Evolutionary conservation across 495 filamentous ascomycete species (phyloP), one percentile per base, ranked within the genome.

Genomic region (Aspergillus ellipticus): DNA sequence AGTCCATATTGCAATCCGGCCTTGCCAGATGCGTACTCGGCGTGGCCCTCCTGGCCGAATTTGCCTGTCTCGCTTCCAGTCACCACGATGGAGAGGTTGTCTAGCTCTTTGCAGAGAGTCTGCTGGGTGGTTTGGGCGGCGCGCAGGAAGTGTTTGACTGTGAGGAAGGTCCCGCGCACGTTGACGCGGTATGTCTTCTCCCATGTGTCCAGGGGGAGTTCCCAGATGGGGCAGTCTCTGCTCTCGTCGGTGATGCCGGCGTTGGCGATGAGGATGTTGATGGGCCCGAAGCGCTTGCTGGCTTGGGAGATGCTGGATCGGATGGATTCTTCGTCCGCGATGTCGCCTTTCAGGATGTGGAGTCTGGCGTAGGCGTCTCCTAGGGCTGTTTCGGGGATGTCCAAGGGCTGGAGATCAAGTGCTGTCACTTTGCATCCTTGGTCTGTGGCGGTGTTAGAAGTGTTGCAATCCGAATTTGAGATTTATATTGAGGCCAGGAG

Each of bases 91-190:
- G 79, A 73, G 0, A 81, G 69, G 47, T 79, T 82, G 4, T 71
- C 66, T 4, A 83, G 49, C 61, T 79, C 73, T n/a, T 55, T 58
- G 0, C 57, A 58, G 6, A 61, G 49, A 16, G 63, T 55, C 17
- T 62, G 56, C 58, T 82, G 79, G 17, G 55, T 46, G 3, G 61
- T 45, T 9, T 69, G 61, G 2, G 77, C 75, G 3, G 65, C 49
- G 19, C 67, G 69, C 8, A 85, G 69, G 67, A 83, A 83, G 52
- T 81, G 75, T 54, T 85, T 85, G 59, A 83, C 80, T 21, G 79
- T 79, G 0, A 85, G 69, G 59, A 82, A 84, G 6, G 79, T 80
- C 6, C 79, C 79, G 16, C 76, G 76, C 13, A 77, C 66, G 53
- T 82, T 82, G 29, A 65, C 67, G 11, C 64, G 66, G 61, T 82